These are phyloP conservation scores for Fusarium sp. DNA, from an alignment of 2,329 filamentous ascomycete species.

Conservation along the genomic window DNA sequence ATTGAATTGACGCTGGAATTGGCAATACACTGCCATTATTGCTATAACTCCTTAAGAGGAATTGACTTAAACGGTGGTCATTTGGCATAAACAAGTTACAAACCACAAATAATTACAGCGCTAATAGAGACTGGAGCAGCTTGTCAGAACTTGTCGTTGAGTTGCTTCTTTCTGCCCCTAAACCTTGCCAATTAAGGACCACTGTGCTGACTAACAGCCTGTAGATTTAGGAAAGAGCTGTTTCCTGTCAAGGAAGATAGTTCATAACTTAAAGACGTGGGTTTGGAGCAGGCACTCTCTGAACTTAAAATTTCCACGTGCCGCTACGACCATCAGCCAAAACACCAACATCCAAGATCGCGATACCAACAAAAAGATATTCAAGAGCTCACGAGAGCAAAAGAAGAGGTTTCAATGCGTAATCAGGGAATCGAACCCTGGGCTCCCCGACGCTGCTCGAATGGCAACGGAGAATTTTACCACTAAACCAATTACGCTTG, in stretches of 20 bases:
- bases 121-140: not conserved
- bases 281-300: not conserved
- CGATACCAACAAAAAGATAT: not conserved
- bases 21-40: not conserved
- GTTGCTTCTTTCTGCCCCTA: not conserved
- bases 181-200: not conserved
- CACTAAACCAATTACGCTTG: constrained; percentile 21
- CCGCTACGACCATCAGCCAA: not conserved
- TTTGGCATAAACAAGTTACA: too few species aligned
- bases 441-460: not conserved
- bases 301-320: not conserved
- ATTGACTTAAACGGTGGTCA: not conserved
- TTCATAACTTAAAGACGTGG: not conserved
- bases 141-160: too few species aligned
- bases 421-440: constrained; percentile 8
- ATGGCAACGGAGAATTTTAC: constrained; percentile 25
- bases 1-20: not conserved
- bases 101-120: too few species aligned
- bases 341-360: not conserved
- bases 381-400: not conserved
- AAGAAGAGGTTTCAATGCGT: not conserved
- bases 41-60: not conserved
- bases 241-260: not conserved
- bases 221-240: not conserved
- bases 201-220: not conserved